Base-by-base conservation (phyloP, 2,329 filamentous ascomycete genomes). In the Macrophomina phaseolina region DNA sequence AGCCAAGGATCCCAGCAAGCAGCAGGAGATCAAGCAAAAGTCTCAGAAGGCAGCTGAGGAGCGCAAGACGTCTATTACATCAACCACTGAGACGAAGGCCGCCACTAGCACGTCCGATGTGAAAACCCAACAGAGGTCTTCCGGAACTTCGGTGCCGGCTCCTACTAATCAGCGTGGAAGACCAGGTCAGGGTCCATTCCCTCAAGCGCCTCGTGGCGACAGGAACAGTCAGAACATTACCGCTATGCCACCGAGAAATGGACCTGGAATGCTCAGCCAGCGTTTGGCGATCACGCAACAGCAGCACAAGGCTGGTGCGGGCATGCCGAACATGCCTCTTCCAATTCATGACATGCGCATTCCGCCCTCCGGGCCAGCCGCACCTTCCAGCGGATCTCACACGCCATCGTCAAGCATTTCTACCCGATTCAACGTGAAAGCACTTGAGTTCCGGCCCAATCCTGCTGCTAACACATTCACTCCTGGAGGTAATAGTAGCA, bases 1-100 rank as follows among this genome's bases (percentile, higher is more conserved):
- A 68, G 94, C 95, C 67, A 99, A 98, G 77, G 95, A 99, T 76
- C 93, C 93, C n/a, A 86, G 84, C 53, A 99, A 97, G 81, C 95
- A 98, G 79, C 89, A 93, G 74, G 89, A 94, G 75, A 98, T 99
- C 69, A 90, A 97, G 74, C 91, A 93, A 72, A 96, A 94, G 78
- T 93, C 93, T 1, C 88, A 92, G 68, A 87, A 89, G 74, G 90
- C 94, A 71, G 89, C 89, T 2, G 89, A 92, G 66, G 82, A 86
- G 69, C 70, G 74, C 53, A 80, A 80, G 69, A 71, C 72, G 18
- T 74, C 77, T 8, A 73, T 76, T 30, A 74, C 73, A 16, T 66
- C 72, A 23, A 74, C 73, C 14, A 72, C 74, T 18, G 77, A 78
- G 38, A 67, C 71, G 16, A 78, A 78, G 66, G 67, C 76, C n/a